A percentile compares a stretch with the other conserved stretches of the same genome.
These are phyloP conservation scores for Trebouxia sp. DNA, from an alignment of 139 green algal genomes.

Conservation along the genomic window DNA sequence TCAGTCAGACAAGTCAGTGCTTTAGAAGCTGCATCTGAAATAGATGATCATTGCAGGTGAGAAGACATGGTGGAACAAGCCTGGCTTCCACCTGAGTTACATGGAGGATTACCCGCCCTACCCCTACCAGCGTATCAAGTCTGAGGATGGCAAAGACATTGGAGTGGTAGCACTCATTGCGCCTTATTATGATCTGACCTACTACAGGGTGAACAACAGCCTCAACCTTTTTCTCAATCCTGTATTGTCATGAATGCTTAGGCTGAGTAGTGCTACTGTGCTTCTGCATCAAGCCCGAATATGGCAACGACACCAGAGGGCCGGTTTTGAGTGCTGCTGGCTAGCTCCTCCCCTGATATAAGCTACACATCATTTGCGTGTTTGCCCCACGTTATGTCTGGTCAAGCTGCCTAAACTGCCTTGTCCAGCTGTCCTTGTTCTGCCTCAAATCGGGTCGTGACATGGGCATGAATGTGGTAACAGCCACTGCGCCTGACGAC, in stretches of 20 bases:
- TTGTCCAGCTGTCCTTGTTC: no score
- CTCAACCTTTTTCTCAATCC: background rate
- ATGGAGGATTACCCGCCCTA: constrained; percentile 35
- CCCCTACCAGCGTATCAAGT: constrained; percentile 39
- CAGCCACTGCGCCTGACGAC: no score
- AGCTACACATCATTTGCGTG: no score
- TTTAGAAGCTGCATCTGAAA: no score
- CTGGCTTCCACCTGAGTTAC: constrained; percentile 34
- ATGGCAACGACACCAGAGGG: no score
- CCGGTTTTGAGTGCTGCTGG: no score
- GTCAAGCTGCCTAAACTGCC: no score
- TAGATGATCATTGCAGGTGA: background rate
- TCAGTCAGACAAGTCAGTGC: no score
- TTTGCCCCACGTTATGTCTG: no score
- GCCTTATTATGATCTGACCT: constrained; percentile 36
- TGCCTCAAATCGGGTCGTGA: no score
- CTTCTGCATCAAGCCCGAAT: background rate
- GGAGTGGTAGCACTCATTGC: constrained; percentile 35
- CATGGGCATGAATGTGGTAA: no score
- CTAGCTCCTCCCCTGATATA: no score
- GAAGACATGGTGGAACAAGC: constrained; percentile 30
- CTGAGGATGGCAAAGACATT: constrained; percentile 32
- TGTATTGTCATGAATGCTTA: background rate
- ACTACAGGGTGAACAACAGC: constrained; percentile 31
- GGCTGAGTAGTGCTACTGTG: background rate